Evolutionary conservation across 2,329 filamentous ascomycete genomes (phyloP), one percentile per base, ranked within the genome.

Genomic region (Emydomyces testavorans): DNA sequence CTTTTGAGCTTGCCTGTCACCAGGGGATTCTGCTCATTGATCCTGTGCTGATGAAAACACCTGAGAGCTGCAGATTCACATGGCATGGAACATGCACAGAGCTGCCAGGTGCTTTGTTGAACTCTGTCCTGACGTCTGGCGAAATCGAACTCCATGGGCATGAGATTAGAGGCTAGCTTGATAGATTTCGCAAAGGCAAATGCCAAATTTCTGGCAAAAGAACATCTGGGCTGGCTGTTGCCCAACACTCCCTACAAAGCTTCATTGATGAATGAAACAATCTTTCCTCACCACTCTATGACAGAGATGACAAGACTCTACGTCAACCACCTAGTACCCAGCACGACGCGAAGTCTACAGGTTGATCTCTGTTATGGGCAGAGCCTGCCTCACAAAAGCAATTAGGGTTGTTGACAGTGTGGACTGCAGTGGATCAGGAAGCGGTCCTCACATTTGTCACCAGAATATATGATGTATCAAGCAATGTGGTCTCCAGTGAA

Each of bases 231-330:
- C 35, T 15, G 16, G 21, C 16, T 3, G 10, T 10, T 15, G 11
- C 18, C 4, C 10, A 2, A 10, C 35, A 23, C 4, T 16, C 35
- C 18, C 21, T 38, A 38, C 35, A 38, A 23, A 38, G 16, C 8
- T 38, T 38, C 35, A 38, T 38, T 23, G 35, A 38, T 38, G 35
- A 38, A 23, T 38, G 35, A 15, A 38, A 38, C 21, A 15, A 38
- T 4, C 21, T 20, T 15, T 18, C 35, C 18, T 7, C 21, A 10
- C 21, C 21, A 10, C 6, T 20, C 10, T 38, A 10, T 16, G 35
- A 38, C 16, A 15, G 18, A 11, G 21, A 38, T 8, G 11, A 31
- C n/a, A n/a, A 31, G 29, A 8, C 11, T 31, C 29, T 16, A 18
- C 35, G 35, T 7, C 35, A 20, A 18, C 6, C 11, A 4, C 35